Percentiles rank a stretch among this genome's conserved stretches.
These are phyloP conservation scores for Zalaria obscura DNA, from an alignment of 2,329 filamentous ascomycete species.

Conservation along the genomic window DNA sequence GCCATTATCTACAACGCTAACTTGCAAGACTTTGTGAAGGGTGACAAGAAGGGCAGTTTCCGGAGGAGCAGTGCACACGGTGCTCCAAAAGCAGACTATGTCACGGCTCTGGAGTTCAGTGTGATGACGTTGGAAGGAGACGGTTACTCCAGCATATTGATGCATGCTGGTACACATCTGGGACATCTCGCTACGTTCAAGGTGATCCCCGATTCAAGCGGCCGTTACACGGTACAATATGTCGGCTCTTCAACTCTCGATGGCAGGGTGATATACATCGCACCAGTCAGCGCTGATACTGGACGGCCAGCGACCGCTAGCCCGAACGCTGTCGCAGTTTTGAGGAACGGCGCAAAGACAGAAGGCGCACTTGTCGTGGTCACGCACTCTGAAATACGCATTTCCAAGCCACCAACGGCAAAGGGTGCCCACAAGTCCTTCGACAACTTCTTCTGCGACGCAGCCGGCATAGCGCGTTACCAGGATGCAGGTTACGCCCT, in stretches of 20 bases:
- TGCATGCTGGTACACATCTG: constrained; percentile 77
- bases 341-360: constrained; percentile 60
- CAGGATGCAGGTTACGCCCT: constrained; percentile 61
- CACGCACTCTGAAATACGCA: constrained; percentile 57
- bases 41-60: constrained; percentile 65
- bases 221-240: constrained; percentile 57
- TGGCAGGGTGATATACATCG: constrained; percentile 58
- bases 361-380: constrained; percentile 73
- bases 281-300: constrained; percentile 64
- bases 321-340: constrained; percentile 56
- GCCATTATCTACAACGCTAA: constrained; percentile 65
- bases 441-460: constrained; percentile 69
- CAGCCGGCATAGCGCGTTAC: constrained; percentile 62
- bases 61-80: constrained; percentile 37
- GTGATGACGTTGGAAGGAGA: constrained; percentile 55
- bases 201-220: constrained; percentile 56
- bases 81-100: constrained; percentile 49
- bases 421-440: constrained; percentile 92
- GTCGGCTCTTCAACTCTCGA: constrained; percentile 55
- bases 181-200: constrained; percentile 86
- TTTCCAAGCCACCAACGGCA: constrained; percentile 70
- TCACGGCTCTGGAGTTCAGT: constrained; percentile 75
- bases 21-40: constrained; percentile 57
- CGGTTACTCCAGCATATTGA: constrained; percentile 82
- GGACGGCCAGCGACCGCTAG: constrained; percentile 66